phyloP scores from a whole-genome alignment of 2,329 filamentous ascomycete species.

The Colletotrichum sidae region DNA sequence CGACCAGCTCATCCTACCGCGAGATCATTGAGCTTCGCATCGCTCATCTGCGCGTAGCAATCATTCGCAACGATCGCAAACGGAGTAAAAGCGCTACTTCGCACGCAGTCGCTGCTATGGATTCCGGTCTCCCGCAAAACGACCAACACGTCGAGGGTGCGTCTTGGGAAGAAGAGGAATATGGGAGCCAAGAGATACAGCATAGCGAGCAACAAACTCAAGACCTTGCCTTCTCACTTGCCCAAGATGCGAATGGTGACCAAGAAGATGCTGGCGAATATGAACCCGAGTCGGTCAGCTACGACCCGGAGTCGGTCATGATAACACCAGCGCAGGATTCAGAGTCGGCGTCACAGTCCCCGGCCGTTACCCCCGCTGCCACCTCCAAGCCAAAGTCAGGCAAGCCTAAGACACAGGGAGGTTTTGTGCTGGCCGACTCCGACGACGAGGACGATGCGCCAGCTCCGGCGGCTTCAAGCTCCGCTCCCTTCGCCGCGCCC shows the following conservation, averaged over 20 bases:
- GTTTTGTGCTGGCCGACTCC: slow-evolving; percentile 70
- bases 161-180: slow-evolving; percentile 65
- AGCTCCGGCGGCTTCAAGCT: slow-evolving; percentile 25
- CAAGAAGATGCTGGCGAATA: slow-evolving; percentile 62
- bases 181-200: slow-evolving; percentile 65
- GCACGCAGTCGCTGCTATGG: slow-evolving; percentile 26
- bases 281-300: slow-evolving; percentile 56
- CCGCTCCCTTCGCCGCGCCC: slow-evolving; percentile 10
- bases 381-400: slow-evolving; percentile 44
- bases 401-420: slow-evolving; percentile 71
- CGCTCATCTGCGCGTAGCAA: too few species aligned
- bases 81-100: not conserved
- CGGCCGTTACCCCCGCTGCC: slow-evolving; percentile 41
- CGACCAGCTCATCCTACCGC: slow-evolving; percentile 6
- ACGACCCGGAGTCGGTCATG: slow-evolving; percentile 66
- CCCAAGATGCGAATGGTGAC: slow-evolving; percentile 55
- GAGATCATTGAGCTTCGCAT: not conserved
- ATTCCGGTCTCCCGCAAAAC: slow-evolving; percentile 37
- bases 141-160: slow-evolving; percentile 50
- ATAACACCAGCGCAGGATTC: slow-evolving; percentile 46
- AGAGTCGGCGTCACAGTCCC: slow-evolving; percentile 42
- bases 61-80: too few species aligned
- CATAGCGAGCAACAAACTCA: slow-evolving; percentile 67
- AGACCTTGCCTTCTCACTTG: slow-evolving; percentile 57
- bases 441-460: slow-evolving; percentile 64